Base-by-base conservation (phyloP, 1,139 yeast genomes). In the Zygosaccharomyces sapae region DNA sequence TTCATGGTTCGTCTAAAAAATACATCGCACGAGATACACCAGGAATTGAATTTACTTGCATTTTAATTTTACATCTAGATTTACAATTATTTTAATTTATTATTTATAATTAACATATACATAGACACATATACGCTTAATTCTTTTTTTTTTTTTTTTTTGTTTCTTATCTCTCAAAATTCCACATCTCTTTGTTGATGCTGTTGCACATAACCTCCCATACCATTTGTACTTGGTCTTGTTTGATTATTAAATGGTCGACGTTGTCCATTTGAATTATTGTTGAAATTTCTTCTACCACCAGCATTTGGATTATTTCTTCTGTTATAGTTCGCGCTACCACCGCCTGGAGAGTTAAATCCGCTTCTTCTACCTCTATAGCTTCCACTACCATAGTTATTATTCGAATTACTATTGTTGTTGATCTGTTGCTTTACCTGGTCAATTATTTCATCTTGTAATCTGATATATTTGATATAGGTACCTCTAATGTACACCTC, bases 401-500 rank as follows among this genome's bases (percentile, higher is more conserved):
- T 52, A 41, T 59, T 53, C 42, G 59, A 58, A 27, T 61, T 65
- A 48, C 58, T 64, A 47, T 58, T 63, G 44, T 58, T 67, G 47
- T 61, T 64, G 50, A 63, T 66, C 69, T 76, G 70, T 73, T 76
- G 64, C 66, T 84, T 88, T 52, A 92, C 88, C 61, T 84, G 85
- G 57, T 87, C 96, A 74, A 89, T 87, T 50, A 86, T 78, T 49
- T 74, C 76, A 54, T 83, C 85, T 40, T 83, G 84, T 52, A 84
- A 72, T 61, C 83, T 77, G 47, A 83, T 70, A 59, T 78, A 80
- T 63, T 83, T 83, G 67, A 82, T 79, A 58, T 86, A 90, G 55
- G 79, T 85, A 38, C 98, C 98, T 60, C 92, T 80, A 42, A 94
- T 79, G 62, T 89, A 92, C 49, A 86, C 77, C 61, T 89, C 96